Evolutionary conservation across 1,284 basidiomycete species (phyloP), one percentile per base, ranked within the genome.

Genomic region (Irpex sp.): DNA sequence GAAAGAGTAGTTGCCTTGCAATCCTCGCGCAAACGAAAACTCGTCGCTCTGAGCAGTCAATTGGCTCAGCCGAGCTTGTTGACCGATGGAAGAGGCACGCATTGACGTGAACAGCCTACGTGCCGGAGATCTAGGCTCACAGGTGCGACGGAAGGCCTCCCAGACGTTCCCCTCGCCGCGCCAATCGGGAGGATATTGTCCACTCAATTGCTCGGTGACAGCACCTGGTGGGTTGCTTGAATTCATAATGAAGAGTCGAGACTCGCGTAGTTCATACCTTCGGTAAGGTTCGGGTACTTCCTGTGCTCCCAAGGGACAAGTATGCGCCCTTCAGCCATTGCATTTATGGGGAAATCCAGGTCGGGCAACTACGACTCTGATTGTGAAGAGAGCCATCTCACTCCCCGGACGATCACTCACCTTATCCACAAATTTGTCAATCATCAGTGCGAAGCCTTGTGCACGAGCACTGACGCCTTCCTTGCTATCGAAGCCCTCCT

Each of bases 61-160:
- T 68, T 71, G 67, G 64, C 70, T 72, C 15, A 69, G 69, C 31
- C 64, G 65, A 37, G 57, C 54, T 31, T 70, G 68, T 59, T 80
- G 67, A 34, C 54, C 54, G n/a, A 76, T 68, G 31, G 77, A 70
- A 75, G 77, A 70, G 74, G 76, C 78, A 65, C 74, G 86, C 66
- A 92, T 80, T 0, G 93, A 92, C 55, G 86, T 87, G 74, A 92
- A 93, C 6, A 97, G 82, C 26, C 90, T 87, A 6, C 96, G 88
- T 1, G 96, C 93, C 58, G 89, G 81, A 3, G 89, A 86, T 2
- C 82, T 76, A 0, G 93, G 93, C n/a, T 85, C 79, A 73, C 96
- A 98, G 0, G 94, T 93, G n/a, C 93, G 85, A 15, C 94, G 85
- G 81, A 90, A 97, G 0, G 93, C 85, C 64, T 97, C 93, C 96